Percentiles rank a stretch among this genome's conserved stretches.
Conservation (phyloP, 2,329 filamentous ascomycete species). For the Leptographium radiaticola region DNA sequence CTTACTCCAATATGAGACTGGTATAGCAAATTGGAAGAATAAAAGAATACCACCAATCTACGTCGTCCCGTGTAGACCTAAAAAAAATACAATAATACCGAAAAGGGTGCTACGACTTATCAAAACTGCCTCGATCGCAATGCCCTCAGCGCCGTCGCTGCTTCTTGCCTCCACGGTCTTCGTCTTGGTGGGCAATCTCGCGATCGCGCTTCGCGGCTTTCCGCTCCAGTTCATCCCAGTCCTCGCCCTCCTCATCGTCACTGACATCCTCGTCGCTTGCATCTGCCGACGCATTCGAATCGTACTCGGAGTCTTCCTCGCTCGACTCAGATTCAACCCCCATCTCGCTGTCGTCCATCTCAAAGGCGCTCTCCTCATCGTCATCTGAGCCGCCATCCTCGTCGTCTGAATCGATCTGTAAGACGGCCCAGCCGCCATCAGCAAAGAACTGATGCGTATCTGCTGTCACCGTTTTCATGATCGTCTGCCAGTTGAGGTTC, state of each 20-base stretch:
- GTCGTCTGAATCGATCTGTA: slow-evolving; percentile 76
- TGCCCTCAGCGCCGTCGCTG: slow-evolving; percentile 38
- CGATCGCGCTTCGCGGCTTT: slow-evolving; percentile 80
- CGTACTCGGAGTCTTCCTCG: slow-evolving; percentile 84
- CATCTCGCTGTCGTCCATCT: slow-evolving; percentile 76
- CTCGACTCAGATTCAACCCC: slow-evolving; percentile 65
- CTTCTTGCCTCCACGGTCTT: slow-evolving; percentile 58
- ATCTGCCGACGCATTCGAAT: slow-evolving; percentile 74
- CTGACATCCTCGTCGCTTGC: slow-evolving; percentile 66
- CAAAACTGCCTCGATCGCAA: not conserved
- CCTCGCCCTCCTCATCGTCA: slow-evolving; percentile 68
- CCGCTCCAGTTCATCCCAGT: slow-evolving; percentile 89
- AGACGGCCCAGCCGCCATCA: slow-evolving; percentile 90
- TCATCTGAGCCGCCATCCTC: slow-evolving; percentile 67
- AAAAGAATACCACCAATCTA: no score
- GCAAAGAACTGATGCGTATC: slow-evolving; percentile 92
- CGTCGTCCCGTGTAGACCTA: no score
- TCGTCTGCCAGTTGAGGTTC: slow-evolving; percentile 97
- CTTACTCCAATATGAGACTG: no score
- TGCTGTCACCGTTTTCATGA: slow-evolving; percentile 96
- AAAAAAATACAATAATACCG: not conserved
- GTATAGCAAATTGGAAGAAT: no score
- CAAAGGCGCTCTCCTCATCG: slow-evolving; percentile 84
- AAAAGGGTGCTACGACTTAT: not conserved
- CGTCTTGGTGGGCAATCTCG: slow-evolving; percentile 56